Evolutionary conservation across 1,284 basidiomycete genomes (phyloP).

Genomic region (Apiotrichum montevideense): DNA sequence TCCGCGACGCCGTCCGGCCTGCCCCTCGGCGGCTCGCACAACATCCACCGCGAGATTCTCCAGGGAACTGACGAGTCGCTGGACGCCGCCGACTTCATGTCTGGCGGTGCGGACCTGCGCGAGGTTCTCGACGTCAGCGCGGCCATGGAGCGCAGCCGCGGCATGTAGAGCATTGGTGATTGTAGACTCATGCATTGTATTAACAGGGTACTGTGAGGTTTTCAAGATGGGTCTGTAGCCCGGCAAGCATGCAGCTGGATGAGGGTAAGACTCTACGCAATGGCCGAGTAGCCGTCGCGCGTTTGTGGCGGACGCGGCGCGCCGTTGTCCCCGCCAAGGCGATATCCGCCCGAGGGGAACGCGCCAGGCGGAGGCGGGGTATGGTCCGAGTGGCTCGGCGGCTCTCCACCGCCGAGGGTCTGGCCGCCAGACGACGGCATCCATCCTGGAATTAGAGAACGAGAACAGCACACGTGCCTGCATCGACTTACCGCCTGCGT

Average conservation of each 20-base stretch:
- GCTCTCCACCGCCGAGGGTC: background rate
- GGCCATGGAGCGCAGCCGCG: constrained; percentile 40
- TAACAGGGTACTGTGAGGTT: background rate
- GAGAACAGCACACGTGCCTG: background rate
- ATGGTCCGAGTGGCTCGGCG: background rate
- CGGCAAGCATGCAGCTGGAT: background rate
- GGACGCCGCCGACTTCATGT: constrained; percentile 66
- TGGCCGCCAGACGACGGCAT: constrained; percentile 3
- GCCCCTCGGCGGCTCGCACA: constrained; percentile 50
- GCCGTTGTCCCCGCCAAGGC: constrained; percentile 31
- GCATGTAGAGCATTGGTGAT: constrained; percentile 24
- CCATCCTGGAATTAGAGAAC: constrained; percentile 1
- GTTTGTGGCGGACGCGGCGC: constrained; percentile 11
- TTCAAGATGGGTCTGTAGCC: background rate
- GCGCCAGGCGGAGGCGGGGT: constrained; percentile 5
- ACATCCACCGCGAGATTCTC: constrained; percentile 81
- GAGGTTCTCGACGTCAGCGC: constrained; percentile 39
- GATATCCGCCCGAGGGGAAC: constrained; percentile 29
- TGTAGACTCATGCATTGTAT: constrained; percentile 26
- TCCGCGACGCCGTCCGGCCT: constrained; percentile 31
- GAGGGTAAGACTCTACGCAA: constrained; percentile 14
- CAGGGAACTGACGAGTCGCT: constrained; percentile 82
- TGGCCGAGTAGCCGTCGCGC: constrained; percentile 29
- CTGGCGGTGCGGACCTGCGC: constrained; percentile 21
- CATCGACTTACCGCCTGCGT: background rate